A percentile compares a stretch with the other conserved stretches of the same genome.
These are phyloP conservation scores for Aspergillus ostianus DNA, from an alignment of 495 filamentous ascomycete genomes.

Conservation along the genomic window DNA sequence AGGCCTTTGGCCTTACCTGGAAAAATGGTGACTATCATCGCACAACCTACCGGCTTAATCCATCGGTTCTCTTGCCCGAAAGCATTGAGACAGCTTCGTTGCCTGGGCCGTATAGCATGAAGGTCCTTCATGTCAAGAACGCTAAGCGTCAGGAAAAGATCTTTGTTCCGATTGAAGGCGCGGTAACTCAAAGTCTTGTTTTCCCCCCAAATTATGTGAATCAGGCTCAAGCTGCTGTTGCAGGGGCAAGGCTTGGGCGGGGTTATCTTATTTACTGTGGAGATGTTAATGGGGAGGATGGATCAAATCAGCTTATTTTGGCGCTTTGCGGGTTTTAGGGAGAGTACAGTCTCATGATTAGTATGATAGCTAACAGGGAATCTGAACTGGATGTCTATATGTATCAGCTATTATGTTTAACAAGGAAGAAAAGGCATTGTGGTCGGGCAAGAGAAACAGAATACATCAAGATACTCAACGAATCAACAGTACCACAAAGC, in stretches of 20 bases:
- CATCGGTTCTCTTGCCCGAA: constrained; percentile 10
- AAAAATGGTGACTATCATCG: constrained; percentile 32
- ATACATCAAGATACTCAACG: no score
- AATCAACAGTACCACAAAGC: no score
- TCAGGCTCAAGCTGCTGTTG: constrained; percentile 31
- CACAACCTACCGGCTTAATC: constrained; percentile 24
- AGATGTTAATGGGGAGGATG: constrained; percentile 45
- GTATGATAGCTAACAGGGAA: no score
- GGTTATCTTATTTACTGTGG: constrained; percentile 46
- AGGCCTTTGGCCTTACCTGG: constrained; percentile 39
- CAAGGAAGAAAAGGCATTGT: no score
- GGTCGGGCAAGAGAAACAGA: no score
- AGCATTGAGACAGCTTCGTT: constrained; percentile 19
- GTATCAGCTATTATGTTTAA: background rate
- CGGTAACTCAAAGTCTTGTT: constrained; percentile 21
- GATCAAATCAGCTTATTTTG: constrained; percentile 33
- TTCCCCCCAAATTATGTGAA: constrained; percentile 28
- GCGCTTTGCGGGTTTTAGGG: constrained; percentile 21
- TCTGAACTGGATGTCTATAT: no score
- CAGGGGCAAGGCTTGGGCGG: constrained; percentile 30
- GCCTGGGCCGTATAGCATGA: constrained; percentile 41
- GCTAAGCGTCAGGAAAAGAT: constrained; percentile 27
- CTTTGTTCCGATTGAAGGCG: constrained; percentile 26
- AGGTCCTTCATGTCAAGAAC: constrained; percentile 39
- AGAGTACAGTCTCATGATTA: no score